Conservation (phyloP, 352 stramenopile species). For the Globisporangium yorkense region DNA sequence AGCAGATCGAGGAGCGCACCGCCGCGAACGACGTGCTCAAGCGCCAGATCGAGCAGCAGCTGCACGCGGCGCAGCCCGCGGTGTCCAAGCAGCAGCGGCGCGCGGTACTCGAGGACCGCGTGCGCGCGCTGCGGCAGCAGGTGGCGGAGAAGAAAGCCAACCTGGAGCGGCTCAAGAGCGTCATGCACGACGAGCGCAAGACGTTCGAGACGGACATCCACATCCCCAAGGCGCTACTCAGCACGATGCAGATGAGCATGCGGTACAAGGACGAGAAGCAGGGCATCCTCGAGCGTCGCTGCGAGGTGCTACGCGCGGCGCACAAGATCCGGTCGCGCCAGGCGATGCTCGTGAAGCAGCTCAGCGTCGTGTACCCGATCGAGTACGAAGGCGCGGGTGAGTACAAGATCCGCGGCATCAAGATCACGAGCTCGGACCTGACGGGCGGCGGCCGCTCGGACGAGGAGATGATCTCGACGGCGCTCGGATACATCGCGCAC, state of each 20-base stretch:
- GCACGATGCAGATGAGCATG: conserved; percentile 77
- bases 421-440: conserved; percentile 67
- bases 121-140: conserved; percentile 38
- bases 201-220: conserved; percentile 80
- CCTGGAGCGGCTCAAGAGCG: conserved; percentile 42
- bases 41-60: conserved; percentile 41
- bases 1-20: conserved; percentile 43
- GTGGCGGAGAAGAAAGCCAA: conserved; percentile 54
- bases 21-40: conserved; percentile 37
- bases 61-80: conserved; percentile 29
- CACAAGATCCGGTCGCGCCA: conserved; percentile 82
- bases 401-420: conserved; percentile 78
- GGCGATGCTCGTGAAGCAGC: conserved; percentile 71
- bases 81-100: conserved; percentile 49
- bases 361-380: conserved; percentile 77
- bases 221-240: conserved; percentile 69
- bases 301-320: conserved; percentile 65
- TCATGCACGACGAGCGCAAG: conserved; percentile 70
- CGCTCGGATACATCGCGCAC: conserved; percentile 81
- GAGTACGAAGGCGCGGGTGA: conserved; percentile 76
- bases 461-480: conserved; percentile 81
- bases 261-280: conserved; percentile 81
- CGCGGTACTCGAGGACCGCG: conserved; percentile 37
- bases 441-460: conserved; percentile 45
- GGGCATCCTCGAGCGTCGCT: conserved; percentile 67